Base-by-base conservation (phyloP, 1,284 basidiomycete genomes). In the Gomphus sp. region DNA sequence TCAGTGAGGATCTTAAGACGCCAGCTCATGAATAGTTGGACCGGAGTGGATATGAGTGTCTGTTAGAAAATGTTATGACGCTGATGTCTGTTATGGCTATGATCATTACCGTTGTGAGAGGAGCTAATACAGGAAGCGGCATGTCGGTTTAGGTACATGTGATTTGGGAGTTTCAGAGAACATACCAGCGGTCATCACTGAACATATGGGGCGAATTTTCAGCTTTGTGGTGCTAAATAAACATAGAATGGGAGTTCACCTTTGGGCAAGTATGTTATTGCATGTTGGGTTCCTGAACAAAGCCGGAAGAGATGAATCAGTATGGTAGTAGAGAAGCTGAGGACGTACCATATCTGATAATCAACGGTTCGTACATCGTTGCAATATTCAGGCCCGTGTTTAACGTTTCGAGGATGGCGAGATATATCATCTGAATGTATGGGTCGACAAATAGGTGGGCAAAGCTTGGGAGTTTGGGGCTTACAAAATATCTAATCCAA, bases 11-110 rank as follows among this genome's bases (percentile, higher is more conserved):
- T 64, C 55, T 64, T 69, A 48, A 80, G 76, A 41, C 79, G 71
- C 76, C 77, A 81, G 0, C 78, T 78, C 39, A 80, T 77, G 67
- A 81, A 81, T 7, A 78, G 56, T 62, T 81, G 80, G 1, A 80
- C 78, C 0, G 79, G 77, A 0, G 74, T 75, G 4, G 80, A 80
- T 31, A 79, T 69, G 8, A 73, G 65, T 1, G 77, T 77, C 78
- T 79, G 56, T 43, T 31, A 31, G 12, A 43, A 6, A n/a, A 18
- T 6, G 8, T 43, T 4, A 28, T n/a, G 9, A 34, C 6, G 39
- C 0, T 8, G 7, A 6, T 3, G 3, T 8, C 18, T 43, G 16
- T 8, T 43, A 8, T n/a, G 16, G 16, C n/a, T 1, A n/a, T 43
- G 0, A n/a, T 18, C 4, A 8, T 43, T 43, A 43, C 41, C 16